Evolutionary conservation across 257 asterid genomes (phyloP).

Genomic region (Primulina tabacum): DNA sequence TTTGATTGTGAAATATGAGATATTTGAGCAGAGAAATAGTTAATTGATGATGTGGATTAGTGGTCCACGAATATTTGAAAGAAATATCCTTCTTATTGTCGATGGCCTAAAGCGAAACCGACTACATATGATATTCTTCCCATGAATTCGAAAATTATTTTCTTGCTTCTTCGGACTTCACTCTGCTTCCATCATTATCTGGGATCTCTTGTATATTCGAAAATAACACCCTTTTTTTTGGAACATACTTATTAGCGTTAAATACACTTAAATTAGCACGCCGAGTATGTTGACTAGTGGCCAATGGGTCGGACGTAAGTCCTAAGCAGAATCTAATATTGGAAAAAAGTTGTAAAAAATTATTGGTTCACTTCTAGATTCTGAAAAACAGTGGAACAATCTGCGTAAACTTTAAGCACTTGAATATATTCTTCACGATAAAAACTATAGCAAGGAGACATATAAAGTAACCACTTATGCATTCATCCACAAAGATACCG

Average conservation of each 20-base stretch:
- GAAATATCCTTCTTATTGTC: too few species aligned
- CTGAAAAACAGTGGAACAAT: slow-evolving; percentile 9
- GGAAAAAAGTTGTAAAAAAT: slow-evolving; percentile 1
- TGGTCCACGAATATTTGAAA: too few species aligned
- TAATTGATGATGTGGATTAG: too few species aligned
- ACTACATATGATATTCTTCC: too few species aligned
- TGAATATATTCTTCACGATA: slow-evolving; percentile 8
- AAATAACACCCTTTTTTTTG: too few species aligned
- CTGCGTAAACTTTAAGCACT: slow-evolving; percentile 40
- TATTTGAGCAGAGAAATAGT: too few species aligned
- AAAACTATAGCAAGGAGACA: slow-evolving; percentile 5
- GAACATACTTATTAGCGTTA: background rate
- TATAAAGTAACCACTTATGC: slow-evolving; percentile 24
- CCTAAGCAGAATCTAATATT: slow-evolving; percentile 31
- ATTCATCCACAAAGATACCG: background rate
- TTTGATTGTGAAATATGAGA: too few species aligned
- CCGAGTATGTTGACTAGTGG: slow-evolving; percentile 4
- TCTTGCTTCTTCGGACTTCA: too few species aligned
- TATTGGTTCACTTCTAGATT: slow-evolving; percentile 17
- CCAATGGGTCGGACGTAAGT: slow-evolving; percentile 20
- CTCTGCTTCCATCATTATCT: too few species aligned
- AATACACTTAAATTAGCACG: background rate
- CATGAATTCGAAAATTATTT: too few species aligned
- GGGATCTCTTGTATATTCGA: too few species aligned
- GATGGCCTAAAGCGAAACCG: too few species aligned